A percentile compares a stretch with the other conserved stretches of the same genome.
These are phyloP conservation scores for Cercospora canescens DNA, from an alignment of 2,329 filamentous ascomycete species.

Conservation along the genomic window DNA sequence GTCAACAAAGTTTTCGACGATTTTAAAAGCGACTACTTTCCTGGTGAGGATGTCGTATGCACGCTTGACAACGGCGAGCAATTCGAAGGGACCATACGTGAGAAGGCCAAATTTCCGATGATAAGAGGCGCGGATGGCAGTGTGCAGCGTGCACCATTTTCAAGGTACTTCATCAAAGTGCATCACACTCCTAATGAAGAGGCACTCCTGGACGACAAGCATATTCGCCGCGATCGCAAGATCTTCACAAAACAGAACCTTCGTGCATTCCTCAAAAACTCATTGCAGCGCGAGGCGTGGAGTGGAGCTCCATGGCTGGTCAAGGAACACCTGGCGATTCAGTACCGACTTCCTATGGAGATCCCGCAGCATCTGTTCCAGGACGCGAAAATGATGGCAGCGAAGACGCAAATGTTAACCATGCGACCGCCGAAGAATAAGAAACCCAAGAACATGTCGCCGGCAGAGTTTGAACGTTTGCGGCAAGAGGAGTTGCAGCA, in stretches of 20 bases:
- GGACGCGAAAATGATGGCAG: slow-evolving; percentile 61
- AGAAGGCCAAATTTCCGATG: slow-evolving; percentile 76
- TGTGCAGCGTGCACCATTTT: slow-evolving; percentile 65
- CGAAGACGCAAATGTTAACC: slow-evolving; percentile 30
- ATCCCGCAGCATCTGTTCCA: slow-evolving; percentile 81
- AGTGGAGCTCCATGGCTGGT: slow-evolving; percentile 96
- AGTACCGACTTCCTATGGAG: slow-evolving; percentile 84
- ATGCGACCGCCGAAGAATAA: slow-evolving; percentile 27
- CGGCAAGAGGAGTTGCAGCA: slow-evolving; percentile 23
- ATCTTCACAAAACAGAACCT: slow-evolving; percentile 94
- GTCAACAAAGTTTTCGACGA: slow-evolving; percentile 59
- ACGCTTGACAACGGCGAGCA: slow-evolving; percentile 67
- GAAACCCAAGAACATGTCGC: slow-evolving; percentile 25
- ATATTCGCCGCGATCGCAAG: slow-evolving; percentile 84
- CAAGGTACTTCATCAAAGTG: slow-evolving; percentile 78
- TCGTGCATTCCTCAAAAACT: slow-evolving; percentile 91
- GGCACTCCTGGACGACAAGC: slow-evolving; percentile 74
- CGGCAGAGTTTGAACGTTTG: slow-evolving; percentile 25
- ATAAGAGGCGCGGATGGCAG: slow-evolving; percentile 65
- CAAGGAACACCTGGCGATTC: slow-evolving; percentile 77
- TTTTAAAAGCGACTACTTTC: slow-evolving; percentile 88
- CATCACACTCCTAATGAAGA: slow-evolving; percentile 66
- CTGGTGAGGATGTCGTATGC: slow-evolving; percentile 79
- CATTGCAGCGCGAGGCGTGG: slow-evolving; percentile 88
- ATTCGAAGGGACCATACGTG: slow-evolving; percentile 66